Base-by-base conservation (phyloP, 306 rosid species). In the Cicer bijugum region DNA sequence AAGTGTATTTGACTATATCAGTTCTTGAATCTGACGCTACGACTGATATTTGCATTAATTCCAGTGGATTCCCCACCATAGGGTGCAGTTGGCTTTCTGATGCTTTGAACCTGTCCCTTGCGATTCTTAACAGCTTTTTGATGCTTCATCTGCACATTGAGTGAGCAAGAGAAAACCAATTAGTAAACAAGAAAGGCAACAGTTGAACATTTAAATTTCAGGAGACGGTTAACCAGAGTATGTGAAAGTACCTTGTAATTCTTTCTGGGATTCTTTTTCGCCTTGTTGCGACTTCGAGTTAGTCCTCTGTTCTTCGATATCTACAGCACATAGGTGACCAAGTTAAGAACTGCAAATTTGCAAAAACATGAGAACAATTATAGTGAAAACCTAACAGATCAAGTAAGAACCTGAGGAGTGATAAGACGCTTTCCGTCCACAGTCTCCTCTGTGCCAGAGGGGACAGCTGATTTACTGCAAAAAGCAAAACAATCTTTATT, bases 31-130 rank as follows among this genome's bases (percentile, higher is more conserved):
- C 97, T 82, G 77, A 79, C 7, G 59, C 97, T 93, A 85, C 90
- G 80, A 72, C 98, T 93, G 82, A 88, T 74, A 71, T 72, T 16
- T 1, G 91, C 75, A 53, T 93, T 93, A 75, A 89, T 93, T 80
- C 97, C 97, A 8, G 96, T n/a, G 33, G 84, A 2, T 73, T 93
- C 96, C 37, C 98, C 98, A 28, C 94, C 87, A 19, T 91, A 93
- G 6, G 85, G 82, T 75, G 85, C 88, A 1, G 9, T 11, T 1
- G 91, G 92, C 73, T 44, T 84, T 80, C 12, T 88, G 76, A 91
- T 75, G 51, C 70, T 73, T 53, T 76, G 94, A 47, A 93, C 94
- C 76, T 91, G 96, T 39, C 94, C 98, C 69, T 79, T 70, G 20
- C 90, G 90, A 43, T 72, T 84, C 82, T 67, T 79, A 14, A 78